A percentile compares a stretch with the other conserved stretches of the same genome.
These are phyloP conservation scores for Lithohypha guttulata DNA, from an alignment of 2,329 filamentous ascomycete genomes.

Conservation along the genomic window DNA sequence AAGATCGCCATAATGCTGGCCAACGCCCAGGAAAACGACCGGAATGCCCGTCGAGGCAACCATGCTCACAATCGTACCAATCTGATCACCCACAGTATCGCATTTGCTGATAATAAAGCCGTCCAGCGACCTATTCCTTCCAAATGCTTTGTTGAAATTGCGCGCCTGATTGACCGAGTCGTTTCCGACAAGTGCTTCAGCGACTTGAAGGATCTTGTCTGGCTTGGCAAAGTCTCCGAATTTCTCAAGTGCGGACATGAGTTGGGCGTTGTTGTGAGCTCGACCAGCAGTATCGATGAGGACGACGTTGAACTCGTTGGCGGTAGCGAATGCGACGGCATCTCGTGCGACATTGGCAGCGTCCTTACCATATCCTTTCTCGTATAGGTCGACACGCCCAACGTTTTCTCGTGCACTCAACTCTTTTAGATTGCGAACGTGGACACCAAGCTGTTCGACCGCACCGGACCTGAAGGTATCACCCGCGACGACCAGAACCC, in stretches of 20 bases:
- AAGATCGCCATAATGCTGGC: constrained; percentile 57
- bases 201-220: constrained; percentile 98
- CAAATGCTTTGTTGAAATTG: constrained; percentile 93
- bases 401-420: constrained; percentile 70
- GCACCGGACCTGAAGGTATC: constrained; percentile 96
- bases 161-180: constrained; percentile 91
- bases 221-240: constrained; percentile 93
- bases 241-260: constrained; percentile 95
- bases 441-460: constrained; percentile 91
- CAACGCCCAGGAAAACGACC: constrained; percentile 76
- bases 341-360: constrained; percentile 92
- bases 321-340: constrained; percentile 68
- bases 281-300: constrained; percentile 93
- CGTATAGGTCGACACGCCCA: constrained; percentile 78
- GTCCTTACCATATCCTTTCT: constrained; percentile 96
- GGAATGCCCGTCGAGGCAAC: constrained; percentile 96
- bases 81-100: constrained; percentile 99
- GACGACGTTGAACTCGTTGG: constrained; percentile 77
- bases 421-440: constrained; percentile 87
- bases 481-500: constrained; percentile 83
- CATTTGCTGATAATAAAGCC: constrained; percentile 98
- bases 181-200: constrained; percentile 82
- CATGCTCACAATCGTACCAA: constrained; percentile 88
- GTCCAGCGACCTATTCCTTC: constrained; percentile 66
- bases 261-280: constrained; percentile 84